Base-by-base conservation (phyloP, 2,329 filamentous ascomycete species). In the Stachybotrys echinatus region DNA sequence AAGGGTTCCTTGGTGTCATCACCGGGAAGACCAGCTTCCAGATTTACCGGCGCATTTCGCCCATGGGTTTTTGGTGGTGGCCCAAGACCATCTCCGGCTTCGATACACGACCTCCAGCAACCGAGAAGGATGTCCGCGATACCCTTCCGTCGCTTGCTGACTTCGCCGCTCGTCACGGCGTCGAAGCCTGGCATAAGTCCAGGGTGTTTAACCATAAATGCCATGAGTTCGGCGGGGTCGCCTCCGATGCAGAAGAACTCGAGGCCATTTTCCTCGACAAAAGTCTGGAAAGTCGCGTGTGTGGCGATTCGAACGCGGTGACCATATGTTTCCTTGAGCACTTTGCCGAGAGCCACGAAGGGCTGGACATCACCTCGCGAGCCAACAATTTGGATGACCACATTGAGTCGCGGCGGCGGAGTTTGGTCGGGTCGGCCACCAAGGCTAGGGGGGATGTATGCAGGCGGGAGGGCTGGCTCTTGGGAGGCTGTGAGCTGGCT, bases 191-290 rank as follows among this genome's bases (percentile, higher is more conserved):
- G 90, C 85, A 95, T 89, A 27, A 95, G 73, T 0, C 89, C 88
- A 0, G 90, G 89, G 57, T 94, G 88, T 67, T 92, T 92, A 43
- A 94, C 89, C 89, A 95, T 95, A 60, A 92, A 95, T 3, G 89
- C 88, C 87, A 90, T 91, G 42, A 90, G 73, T 59, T 88, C 80
- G 2, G 83, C 79, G 2, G 87, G 87, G 62, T 91, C 85, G 3
- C 87, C 87, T n/a, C 87, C 86, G 47, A 90, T 87, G 53, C 71
- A 80, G 65, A 87, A 90, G 65, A 90, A 92, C 59, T 91, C 88
- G 14, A 92, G 75, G 0, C 77, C 85, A 62, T 84, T 83, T 48
- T 87, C 80, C 52, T 83, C 77, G 4, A 91, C 83, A 56, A 90
- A 88, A 1, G 73, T 65, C 55, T 81, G 75, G 58, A 92, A 92